Evolutionary conservation across 2,329 filamentous ascomycete genomes (phyloP).

Genomic region (Fusarium albosuccineum): DNA sequence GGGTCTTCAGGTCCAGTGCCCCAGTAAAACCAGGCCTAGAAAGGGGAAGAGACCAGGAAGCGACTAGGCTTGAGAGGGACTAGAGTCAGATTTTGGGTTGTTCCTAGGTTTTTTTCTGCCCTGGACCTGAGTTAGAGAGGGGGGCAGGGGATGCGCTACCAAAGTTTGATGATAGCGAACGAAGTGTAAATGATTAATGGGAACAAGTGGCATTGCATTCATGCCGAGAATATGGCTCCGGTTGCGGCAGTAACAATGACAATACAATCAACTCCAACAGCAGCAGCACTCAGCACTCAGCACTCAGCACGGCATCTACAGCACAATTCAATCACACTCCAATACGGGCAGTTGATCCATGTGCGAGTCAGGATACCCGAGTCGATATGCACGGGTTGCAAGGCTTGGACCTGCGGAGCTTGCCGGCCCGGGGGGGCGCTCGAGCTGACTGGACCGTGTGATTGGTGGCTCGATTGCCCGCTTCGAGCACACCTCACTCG

Average conservation of each 20-base stretch:
- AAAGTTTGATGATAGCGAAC: constrained; percentile 16
- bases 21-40: constrained; percentile 18
- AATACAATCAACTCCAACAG: too few species aligned
- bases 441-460: constrained; percentile 1
- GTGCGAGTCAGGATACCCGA: constrained; percentile 16
- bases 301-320: background rate
- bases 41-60: constrained; percentile 31
- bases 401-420: constrained; percentile 27
- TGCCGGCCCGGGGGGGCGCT: constrained; percentile 20
- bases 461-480: constrained; percentile 31
- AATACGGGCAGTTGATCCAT: background rate
- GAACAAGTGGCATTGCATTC: too few species aligned
- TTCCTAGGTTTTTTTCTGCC: constrained; percentile 26
- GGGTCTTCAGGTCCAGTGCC: constrained; percentile 3
- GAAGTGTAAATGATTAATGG: background rate
- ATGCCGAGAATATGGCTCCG: too few species aligned
- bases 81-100: constrained; percentile 16
- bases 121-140: constrained; percentile 19
- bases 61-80: constrained; percentile 26
- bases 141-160: background rate
- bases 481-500: constrained; percentile 21
- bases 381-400: constrained; percentile 19
- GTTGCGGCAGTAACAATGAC: too few species aligned
- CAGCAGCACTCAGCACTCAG: too few species aligned
- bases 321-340: background rate